Base-by-base conservation (phyloP, 345 rosid genomes). In the Corchorus capsularis region DNA sequence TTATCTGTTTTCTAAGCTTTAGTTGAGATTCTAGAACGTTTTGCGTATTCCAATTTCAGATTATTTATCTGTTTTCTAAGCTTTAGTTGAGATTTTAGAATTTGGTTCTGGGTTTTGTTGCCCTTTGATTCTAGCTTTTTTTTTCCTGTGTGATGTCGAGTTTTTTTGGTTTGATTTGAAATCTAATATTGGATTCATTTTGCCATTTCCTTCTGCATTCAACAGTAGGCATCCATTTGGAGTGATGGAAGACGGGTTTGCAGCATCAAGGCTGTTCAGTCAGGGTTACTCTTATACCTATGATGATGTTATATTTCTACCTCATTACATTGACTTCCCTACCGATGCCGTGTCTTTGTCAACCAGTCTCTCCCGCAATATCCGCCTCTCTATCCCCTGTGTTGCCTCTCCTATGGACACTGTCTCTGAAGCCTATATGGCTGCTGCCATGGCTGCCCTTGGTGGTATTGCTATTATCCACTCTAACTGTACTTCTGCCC, bases 361-460 rank as follows among this genome's bases (percentile, higher is more conserved):
- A 82, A 89, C 99, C 50, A 84, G 77, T 14, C 87, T 93, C 59
- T 85, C 92, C 47, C 87, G 92, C 57, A 94, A 92, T 78, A 71
- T 95, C 64, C 75, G 85, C 8, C 94, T 95, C 59, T 82, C 93
- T 3, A 81, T 87, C 77, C 99, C 99, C 7, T 95, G 93, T 61
- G 94, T 95, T 20, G 85, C 99, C 20, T 95, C 99, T 45, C 98
- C 97, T 5, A 93, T 95, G 99, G 99, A 96, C 77, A 96, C 99
- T 17, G 99, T 93, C 37, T 89, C 98, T 0, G 97, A 91, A 75
- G 85, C 96, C 41, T 80, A 87, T 86, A 93, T 93, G 98, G 99
- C 97, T 32, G 81, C 97, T 15, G 85, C 97, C 68, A 88, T 95
- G 96, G 98, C 99, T 8, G 82, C 97, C 0, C 80, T 93, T 2